Evolutionary conservation across 345 rosid genomes (phyloP).

Genomic region (Boechera divaricarpa): DNA sequence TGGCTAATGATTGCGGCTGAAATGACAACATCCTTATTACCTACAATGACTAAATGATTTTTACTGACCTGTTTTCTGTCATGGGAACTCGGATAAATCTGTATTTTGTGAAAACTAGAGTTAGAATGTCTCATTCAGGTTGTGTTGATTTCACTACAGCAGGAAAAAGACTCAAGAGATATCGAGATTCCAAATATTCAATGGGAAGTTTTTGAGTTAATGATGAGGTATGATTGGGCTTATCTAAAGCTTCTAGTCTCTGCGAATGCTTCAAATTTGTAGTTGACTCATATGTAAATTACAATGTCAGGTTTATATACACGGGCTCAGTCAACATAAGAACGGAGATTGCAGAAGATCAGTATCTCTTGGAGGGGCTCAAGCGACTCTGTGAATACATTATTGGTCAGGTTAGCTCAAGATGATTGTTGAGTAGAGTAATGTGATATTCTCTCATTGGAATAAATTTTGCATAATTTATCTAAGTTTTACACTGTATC

Average conservation of each 20-base stretch:
- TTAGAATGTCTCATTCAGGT: constrained; percentile 2
- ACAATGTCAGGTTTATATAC: too few relatives aligned
- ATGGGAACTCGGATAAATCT: neutral
- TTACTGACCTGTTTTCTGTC: too few relatives aligned
- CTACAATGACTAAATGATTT: neutral
- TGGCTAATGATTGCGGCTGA: too few relatives aligned
- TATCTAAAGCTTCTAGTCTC: constrained; percentile 24
- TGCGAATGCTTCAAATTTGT: constrained; percentile 10
- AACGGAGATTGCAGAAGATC: too few relatives aligned
- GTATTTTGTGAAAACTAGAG: neutral
- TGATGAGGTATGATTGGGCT: constrained; percentile 51
- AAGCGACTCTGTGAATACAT: neutral
- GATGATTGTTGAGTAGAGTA: neutral
- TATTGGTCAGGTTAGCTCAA: constrained; percentile 77
- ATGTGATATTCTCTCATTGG: neutral
- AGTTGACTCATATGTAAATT: neutral
- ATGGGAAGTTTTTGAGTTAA: constrained; percentile 90
- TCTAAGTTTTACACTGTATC: too few relatives aligned
- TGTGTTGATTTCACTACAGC: constrained; percentile 26
- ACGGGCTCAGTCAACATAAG: too few relatives aligned
- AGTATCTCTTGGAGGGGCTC: too few relatives aligned
- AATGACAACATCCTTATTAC: too few relatives aligned
- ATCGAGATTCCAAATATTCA: constrained; percentile 88
- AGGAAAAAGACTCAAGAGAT: constrained; percentile 92
- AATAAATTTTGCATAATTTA: neutral